A percentile compares a stretch with the other conserved stretches of the same genome.
phyloP scores from a whole-genome alignment of 78 protist genomes.

The Guillardia theta region DNA sequence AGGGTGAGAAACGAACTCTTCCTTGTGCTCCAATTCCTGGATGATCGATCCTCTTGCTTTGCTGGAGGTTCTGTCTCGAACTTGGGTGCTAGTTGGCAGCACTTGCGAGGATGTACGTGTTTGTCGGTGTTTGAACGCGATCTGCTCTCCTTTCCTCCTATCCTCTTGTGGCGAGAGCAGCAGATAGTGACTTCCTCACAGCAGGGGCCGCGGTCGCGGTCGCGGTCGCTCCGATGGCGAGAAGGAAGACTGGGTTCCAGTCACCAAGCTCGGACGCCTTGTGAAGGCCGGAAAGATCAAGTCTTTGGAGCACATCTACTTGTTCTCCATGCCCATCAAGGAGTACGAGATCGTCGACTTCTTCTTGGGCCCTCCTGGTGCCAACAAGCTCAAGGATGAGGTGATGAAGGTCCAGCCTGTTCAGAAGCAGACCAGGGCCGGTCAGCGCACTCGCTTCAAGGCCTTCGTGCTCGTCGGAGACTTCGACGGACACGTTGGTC shows the following conservation, averaged over 20 bases:
- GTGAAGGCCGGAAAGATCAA: slow-evolving; percentile 92
- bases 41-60: too few species aligned
- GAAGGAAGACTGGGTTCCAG: slow-evolving; percentile 94
- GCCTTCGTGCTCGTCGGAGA: slow-evolving; percentile 92
- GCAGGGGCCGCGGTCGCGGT: slow-evolving; percentile 83
- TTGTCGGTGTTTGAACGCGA: neutral
- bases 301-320: slow-evolving; percentile 96
- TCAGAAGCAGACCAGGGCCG: slow-evolving; percentile 99
- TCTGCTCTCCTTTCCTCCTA: neutral
- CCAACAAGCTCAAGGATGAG: slow-evolving; percentile 89
- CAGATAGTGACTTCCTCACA: neutral
- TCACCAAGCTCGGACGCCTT: slow-evolving; percentile 99
- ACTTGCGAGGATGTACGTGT: too few species aligned
- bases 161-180: neutral
- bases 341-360: slow-evolving; percentile 97
- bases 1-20: too few species aligned
- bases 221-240: slow-evolving; percentile 72
- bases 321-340: slow-evolving; percentile 98
- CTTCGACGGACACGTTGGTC: slow-evolving; percentile 98
- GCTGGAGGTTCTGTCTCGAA: too few species aligned
- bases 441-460: slow-evolving; percentile 99
- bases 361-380: slow-evolving; percentile 64
- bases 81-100: too few species aligned
- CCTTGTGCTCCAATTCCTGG: too few species aligned
- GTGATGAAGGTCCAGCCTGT: slow-evolving; percentile 98